Evolutionary conservation across 495 filamentous ascomycete species (phyloP).

Genomic region (Penicillium chermesinum): DNA sequence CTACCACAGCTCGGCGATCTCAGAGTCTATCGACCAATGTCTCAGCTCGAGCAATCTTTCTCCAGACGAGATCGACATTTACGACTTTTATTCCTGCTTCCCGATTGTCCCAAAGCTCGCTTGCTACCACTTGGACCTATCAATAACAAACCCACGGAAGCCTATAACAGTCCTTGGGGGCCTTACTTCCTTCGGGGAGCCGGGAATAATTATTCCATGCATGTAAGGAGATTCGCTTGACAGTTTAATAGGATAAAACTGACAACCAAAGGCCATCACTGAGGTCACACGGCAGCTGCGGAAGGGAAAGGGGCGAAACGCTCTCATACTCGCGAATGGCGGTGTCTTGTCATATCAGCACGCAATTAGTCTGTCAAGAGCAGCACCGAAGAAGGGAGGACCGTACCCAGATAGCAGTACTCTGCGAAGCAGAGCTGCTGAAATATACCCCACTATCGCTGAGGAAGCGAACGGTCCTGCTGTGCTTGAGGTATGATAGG

Average conservation of each 20-base stretch:
- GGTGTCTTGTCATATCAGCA: conserved; percentile 52
- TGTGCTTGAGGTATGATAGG: background rate
- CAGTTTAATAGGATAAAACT: background rate
- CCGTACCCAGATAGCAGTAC: background rate
- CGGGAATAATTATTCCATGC: conserved; percentile 58
- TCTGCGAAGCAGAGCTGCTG: background rate
- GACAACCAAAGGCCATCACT: conserved; percentile 36
- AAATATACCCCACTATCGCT: background rate
- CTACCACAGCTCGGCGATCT: conserved; percentile 45
- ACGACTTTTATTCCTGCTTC: conserved; percentile 56
- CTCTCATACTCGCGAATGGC: conserved; percentile 52
- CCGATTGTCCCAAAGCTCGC: conserved; percentile 57
- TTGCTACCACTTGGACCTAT: conserved; percentile 45
- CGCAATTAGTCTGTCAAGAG: conserved; percentile 42
- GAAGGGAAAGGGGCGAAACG: conserved; percentile 30
- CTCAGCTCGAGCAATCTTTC: conserved; percentile 29
- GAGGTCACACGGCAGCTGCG: conserved; percentile 45
- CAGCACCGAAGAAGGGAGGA: conserved; percentile 28
- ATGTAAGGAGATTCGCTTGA: conserved; percentile 34
- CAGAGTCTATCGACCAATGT: conserved; percentile 43
- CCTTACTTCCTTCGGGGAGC: conserved; percentile 56
- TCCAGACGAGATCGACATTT: conserved; percentile 45
- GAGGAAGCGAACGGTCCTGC: background rate
- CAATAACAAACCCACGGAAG: conserved; percentile 32
- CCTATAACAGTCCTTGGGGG: conserved; percentile 52